Evolutionary conservation across 2,329 filamentous ascomycete species (phyloP), one percentile per base, ranked within the genome.

Genomic region (Elsinoe ampelina): DNA sequence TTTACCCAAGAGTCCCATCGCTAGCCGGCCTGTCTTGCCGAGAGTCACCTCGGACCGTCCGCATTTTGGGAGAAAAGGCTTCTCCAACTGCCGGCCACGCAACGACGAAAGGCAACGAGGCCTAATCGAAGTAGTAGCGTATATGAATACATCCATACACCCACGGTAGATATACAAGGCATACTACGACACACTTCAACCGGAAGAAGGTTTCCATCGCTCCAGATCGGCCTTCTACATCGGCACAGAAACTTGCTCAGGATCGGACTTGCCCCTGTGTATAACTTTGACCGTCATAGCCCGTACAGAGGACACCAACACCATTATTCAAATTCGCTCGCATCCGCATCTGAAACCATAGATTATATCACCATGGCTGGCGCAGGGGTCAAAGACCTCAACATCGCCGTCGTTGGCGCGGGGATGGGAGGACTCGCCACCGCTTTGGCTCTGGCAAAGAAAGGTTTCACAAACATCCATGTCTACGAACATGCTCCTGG

Each of bases 341-440:
- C 11, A 30, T 32, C 43, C 15, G n/a, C 43, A 11, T 52, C 48
- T 36, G 12, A 20, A 52, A 5, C n/a, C 35, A 54, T 38, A 35
- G 17, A 17, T 5, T 20, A 42, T 13, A 32, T 3, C 12, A 32
- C 43, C 39, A 69, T 68, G 66, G 66, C 66, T 36, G 51, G 62
- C 8, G 62, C 64, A 36, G 63, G 67, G 54, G 64, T 69, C 15
- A 62, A 68, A 36, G 65, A 67, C 55, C 58, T 70, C 48, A 63
- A 68, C 45, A 67, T 71, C 19, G 62, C 60, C 61, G 67, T 71
- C 50, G 61, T 68, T 47, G 69, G 69, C 52, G 66, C 67, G 45
- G 68, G 87, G 61, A 92, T 93, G 86, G 87, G 87, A 54, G 88
- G 88, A 26, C 75, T 92, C 26, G 82, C 85, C 58, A 79, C 77